Evolutionary conservation across 345 rosid genomes (phyloP).

Genomic region (Eutrema heterophyllum): DNA sequence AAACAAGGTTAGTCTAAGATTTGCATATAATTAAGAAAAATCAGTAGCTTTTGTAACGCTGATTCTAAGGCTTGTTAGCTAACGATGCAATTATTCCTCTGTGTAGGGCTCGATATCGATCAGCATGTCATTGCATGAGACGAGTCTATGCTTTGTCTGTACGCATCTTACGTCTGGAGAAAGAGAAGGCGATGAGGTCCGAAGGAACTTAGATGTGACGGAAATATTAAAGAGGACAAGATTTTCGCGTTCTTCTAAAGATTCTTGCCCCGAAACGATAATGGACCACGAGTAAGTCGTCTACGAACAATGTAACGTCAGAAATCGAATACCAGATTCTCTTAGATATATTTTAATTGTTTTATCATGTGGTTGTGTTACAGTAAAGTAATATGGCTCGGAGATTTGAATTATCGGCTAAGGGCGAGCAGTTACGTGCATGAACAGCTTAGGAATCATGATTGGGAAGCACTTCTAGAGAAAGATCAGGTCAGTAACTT

Average conservation of each 20-base stretch:
- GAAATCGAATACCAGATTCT: background rate
- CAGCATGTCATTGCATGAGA: conserved; percentile 66
- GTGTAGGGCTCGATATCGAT: conserved; percentile 83
- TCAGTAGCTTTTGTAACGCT: background rate
- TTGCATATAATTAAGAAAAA: background rate
- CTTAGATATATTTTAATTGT: background rate
- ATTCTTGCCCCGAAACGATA: conserved; percentile 49
- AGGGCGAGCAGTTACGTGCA: conserved; percentile 43
- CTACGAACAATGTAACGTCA: background rate
- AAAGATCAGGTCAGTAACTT: conserved; percentile 63
- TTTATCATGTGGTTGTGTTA: background rate
- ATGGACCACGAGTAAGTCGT: conserved; percentile 84
- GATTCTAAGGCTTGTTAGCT: background rate
- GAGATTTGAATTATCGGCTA: conserved; percentile 96
- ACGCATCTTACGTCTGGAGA: conserved; percentile 91
- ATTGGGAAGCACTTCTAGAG: conserved; percentile 83
- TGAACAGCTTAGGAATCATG: conserved; percentile 49
- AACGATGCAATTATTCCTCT: background rate
- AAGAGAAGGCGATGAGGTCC: conserved; percentile 78
- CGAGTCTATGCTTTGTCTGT: conserved; percentile 80
- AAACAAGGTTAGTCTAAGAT: conserved; percentile 58
- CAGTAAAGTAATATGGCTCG: conserved; percentile 91
- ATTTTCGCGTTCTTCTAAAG: conserved; percentile 46
- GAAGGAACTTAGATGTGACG: conserved; percentile 75
- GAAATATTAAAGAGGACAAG: conserved; percentile 79